Evolutionary conservation across 345 rosid species (phyloP).

Genomic region (Salix udensis): DNA sequence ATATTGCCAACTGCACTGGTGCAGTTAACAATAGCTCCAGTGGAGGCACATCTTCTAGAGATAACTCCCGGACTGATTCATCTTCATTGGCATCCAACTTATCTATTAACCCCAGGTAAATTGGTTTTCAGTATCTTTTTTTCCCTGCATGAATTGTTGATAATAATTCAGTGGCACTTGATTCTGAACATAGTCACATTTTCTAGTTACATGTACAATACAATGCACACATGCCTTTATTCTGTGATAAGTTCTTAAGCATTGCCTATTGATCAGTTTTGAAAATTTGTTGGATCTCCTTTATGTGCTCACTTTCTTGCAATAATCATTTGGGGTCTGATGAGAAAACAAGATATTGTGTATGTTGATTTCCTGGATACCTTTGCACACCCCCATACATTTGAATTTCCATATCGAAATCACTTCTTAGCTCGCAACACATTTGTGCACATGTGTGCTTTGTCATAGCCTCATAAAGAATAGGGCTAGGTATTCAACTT

Average conservation of each 20-base stretch:
- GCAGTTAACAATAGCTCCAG: slow-evolving; percentile 81
- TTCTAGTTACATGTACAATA: not conserved
- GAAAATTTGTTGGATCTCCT: not conserved
- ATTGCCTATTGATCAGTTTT: not conserved
- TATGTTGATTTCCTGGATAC: not conserved
- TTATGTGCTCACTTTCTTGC: not conserved
- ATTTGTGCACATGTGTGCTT: not conserved
- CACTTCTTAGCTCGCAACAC: not conserved
- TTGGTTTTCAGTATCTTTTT: not conserved
- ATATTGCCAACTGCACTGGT: slow-evolving; percentile 81
- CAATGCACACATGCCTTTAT: not conserved
- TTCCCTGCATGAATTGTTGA: not conserved
- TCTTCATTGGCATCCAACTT: slow-evolving; percentile 60
- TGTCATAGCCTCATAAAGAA: not conserved
- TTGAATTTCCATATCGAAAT: not conserved
- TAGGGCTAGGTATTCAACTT: not conserved
- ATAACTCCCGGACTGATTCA: slow-evolving; percentile 69
- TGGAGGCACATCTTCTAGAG: slow-evolving; percentile 79
- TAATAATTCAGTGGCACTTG: not conserved
- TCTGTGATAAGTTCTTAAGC: not conserved
- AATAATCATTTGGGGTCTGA: not conserved
- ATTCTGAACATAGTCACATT: not conserved
- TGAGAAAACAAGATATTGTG: not conserved
- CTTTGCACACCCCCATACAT: not conserved
- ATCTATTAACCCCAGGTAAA: slow-evolving; percentile 71